Evolutionary conservation across 306 rosid genomes (phyloP).

Genomic region (Medicago lupulina): DNA sequence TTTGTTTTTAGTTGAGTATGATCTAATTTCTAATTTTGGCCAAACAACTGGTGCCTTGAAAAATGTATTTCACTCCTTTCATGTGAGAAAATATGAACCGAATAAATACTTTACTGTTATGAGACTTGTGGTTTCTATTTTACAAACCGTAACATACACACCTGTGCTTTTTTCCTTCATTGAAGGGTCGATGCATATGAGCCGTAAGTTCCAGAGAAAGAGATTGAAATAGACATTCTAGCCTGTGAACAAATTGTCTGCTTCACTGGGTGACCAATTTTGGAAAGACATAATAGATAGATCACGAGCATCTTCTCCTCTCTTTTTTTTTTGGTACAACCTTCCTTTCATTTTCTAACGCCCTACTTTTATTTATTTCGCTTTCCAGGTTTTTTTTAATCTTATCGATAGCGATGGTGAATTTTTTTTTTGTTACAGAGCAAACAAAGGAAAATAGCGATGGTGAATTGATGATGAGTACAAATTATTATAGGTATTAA

Average conservation of each 20-base stretch:
- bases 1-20: too few relatives aligned
- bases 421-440: too few relatives aligned
- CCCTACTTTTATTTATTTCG: not conserved
- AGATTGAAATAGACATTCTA: conserved; percentile 25
- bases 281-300: not conserved
- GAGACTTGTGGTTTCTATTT: not conserved
- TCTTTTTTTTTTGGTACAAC: too few relatives aligned
- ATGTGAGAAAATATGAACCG: not conserved
- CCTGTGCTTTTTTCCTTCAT: not conserved
- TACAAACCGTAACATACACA: not conserved
- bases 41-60: conserved; percentile 7
- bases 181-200: not conserved
- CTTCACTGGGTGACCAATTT: not conserved
- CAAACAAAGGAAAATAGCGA: too few relatives aligned
- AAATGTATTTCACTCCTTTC: conserved; percentile 7
- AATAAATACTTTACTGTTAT: not conserved
- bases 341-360: not conserved
- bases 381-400: conserved; percentile 21
- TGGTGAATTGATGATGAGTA: too few relatives aligned
- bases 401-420: not conserved
- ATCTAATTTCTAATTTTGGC: not conserved
- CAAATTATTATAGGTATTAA: too few relatives aligned
- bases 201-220: not conserved
- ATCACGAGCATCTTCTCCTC: conserved; percentile 32
- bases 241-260: conserved; percentile 35